Percentiles rank a stretch among this genome's conserved stretches.
Conservation (phyloP, 768 basidiomycete genomes). For the Serendipita sp. region DNA sequence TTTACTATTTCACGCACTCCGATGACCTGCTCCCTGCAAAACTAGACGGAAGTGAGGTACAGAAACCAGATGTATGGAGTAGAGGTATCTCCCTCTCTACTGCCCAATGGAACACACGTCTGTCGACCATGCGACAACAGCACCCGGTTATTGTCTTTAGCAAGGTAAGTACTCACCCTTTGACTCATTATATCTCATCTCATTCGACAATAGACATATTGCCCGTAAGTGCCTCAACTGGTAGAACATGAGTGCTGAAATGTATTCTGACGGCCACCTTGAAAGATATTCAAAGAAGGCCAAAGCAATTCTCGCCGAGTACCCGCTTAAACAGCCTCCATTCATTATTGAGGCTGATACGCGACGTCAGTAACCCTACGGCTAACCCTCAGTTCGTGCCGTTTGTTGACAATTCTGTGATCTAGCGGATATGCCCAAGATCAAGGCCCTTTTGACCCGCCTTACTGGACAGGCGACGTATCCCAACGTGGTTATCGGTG, state of each 20-base stretch:
- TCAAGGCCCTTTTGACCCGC: constrained; percentile 50
- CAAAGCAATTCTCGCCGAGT: constrained; percentile 43
- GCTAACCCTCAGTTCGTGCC: not conserved
- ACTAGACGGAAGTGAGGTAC: not conserved
- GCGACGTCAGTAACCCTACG: constrained; percentile 29
- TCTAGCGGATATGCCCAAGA: constrained; percentile 35
- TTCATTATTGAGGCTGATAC: constrained; percentile 61
- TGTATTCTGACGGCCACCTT: constrained; percentile 1
- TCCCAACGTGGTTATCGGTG: constrained; percentile 53
- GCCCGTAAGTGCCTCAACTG: constrained; percentile 32
- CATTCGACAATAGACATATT: constrained; percentile 39
- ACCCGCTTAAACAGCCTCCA: constrained; percentile 45
- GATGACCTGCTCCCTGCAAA: not conserved
- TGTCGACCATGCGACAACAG: constrained; percentile 24
- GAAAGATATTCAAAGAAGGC: constrained; percentile 41
- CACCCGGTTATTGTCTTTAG: constrained; percentile 65
- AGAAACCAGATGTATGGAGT: constrained; percentile 1
- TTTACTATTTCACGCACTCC: constrained; percentile 3
- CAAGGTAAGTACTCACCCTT: constrained; percentile 36
- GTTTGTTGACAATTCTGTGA: not conserved
- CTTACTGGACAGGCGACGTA: constrained; percentile 54
- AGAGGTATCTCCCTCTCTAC: too few species aligned
- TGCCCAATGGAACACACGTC: not conserved
- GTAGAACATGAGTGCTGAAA: not conserved
- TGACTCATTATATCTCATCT: constrained; percentile 6